A percentile compares a stretch with the other conserved stretches of the same genome.
Conservation (phyloP, 805 yeast genomes). For the Candida tibetensis region DNA sequence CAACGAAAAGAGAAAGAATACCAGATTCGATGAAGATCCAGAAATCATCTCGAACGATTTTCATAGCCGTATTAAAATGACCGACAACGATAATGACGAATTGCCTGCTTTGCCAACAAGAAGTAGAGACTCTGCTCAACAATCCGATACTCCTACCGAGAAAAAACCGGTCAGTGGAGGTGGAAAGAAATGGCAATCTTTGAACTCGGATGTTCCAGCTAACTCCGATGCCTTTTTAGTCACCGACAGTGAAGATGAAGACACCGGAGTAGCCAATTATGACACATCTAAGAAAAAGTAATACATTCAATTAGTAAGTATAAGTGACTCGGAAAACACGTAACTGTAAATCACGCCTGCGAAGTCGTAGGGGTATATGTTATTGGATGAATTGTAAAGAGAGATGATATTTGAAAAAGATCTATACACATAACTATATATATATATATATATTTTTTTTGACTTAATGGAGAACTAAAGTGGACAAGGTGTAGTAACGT, state of each 20-base stretch:
- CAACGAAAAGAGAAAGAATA: slow-evolving; percentile 12
- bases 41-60: slow-evolving; percentile 49
- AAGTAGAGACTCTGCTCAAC: slow-evolving; percentile 5
- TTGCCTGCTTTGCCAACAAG: slow-evolving; percentile 25
- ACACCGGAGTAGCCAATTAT: slow-evolving; percentile 7
- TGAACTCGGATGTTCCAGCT: slow-evolving; percentile 37
- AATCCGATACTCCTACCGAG: slow-evolving; percentile 1
- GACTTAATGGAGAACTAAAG: neutral
- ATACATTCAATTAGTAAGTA: neutral
- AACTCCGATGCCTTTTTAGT: slow-evolving; percentile 44
- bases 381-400: neutral
- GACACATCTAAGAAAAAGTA: slow-evolving; percentile 2
- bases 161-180: slow-evolving; percentile 2
- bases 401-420: neutral
- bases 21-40: slow-evolving; percentile 52
- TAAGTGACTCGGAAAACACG: too few species aligned
- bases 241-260: slow-evolving; percentile 45
- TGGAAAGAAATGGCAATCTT: slow-evolving; percentile 36
- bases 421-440: neutral
- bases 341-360: neutral
- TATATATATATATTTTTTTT: too few species aligned
- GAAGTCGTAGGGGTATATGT: neutral
- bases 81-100: slow-evolving; percentile 29
- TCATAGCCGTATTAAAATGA: slow-evolving; percentile 44
- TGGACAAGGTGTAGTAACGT: too few species aligned